A percentile compares a stretch with the other conserved stretches of the same genome.
These are phyloP conservation scores for Mortierella claussenii DNA, from an alignment of 192 early-diverging fungal genomes.

Conservation along the genomic window DNA sequence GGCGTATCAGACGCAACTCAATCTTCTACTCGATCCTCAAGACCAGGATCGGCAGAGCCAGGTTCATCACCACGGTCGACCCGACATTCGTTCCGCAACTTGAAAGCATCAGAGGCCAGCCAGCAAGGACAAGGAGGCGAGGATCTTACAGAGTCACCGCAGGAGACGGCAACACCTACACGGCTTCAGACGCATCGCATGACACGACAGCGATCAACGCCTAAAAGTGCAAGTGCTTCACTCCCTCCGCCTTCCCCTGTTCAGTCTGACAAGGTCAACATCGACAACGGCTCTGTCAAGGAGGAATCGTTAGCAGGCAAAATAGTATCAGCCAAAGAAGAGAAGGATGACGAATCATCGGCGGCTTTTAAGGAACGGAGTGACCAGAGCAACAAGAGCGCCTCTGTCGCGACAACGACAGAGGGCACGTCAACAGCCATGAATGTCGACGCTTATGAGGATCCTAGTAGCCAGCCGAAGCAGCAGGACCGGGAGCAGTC, in stretches of 20 bases:
- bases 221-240: conserved; percentile 26
- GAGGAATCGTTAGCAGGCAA: background rate
- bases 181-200: conserved; percentile 31
- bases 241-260: conserved; percentile 1
- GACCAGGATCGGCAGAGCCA: conserved; percentile 36
- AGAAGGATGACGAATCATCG: background rate
- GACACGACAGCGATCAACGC: conserved; percentile 32
- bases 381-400: background rate
- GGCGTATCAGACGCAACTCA: background rate
- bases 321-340: background rate
- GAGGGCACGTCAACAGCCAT: conserved; percentile 13
- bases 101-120: conserved; percentile 12
- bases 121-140: conserved; percentile 4
- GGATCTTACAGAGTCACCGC: conserved; percentile 1
- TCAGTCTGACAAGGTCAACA: background rate
- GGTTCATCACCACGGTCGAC: conserved; percentile 41
- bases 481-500: conserved; percentile 11
- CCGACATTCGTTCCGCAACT: conserved; percentile 37
- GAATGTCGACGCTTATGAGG: conserved; percentile 15
- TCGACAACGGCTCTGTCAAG: background rate
- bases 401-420: background rate
- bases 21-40: conserved; percentile 13
- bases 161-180: background rate
- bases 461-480: background rate
- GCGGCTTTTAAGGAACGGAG: background rate